These are phyloP conservation scores for Carallia brachiata DNA, from an alignment of 345 rosid species.

Conservation along the genomic window DNA sequence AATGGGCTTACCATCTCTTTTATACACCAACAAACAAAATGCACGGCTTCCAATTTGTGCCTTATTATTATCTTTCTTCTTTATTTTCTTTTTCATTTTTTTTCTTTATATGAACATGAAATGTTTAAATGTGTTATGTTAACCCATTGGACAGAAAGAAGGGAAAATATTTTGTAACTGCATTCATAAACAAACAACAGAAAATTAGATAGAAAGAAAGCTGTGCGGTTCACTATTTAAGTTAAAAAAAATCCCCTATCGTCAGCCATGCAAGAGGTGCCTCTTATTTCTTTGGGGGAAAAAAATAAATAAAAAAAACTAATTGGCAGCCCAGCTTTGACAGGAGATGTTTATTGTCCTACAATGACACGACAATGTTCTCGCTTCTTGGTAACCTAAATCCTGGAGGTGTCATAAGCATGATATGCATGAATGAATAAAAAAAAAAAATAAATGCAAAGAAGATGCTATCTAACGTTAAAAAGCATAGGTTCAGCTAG, in stretches of 20 bases:
- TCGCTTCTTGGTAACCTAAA: background rate
- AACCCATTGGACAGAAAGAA: no score
- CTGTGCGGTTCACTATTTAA: background rate
- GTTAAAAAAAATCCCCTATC: background rate
- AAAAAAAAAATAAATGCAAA: background rate
- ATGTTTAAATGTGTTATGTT: no score
- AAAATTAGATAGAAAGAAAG: background rate
- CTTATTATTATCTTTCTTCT: no score
- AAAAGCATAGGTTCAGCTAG: slow-evolving; percentile 11
- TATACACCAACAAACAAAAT: no score
- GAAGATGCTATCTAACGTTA: no score
- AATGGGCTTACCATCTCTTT: no score
- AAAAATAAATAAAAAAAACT: background rate
- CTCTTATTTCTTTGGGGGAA: no score
- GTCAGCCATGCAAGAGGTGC: background rate
- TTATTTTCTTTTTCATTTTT: no score
- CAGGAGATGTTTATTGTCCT: background rate
- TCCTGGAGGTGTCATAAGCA: background rate
- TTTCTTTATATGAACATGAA: no score
- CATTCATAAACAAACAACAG: background rate
- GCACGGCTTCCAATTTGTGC: no score
- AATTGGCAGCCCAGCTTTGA: background rate
- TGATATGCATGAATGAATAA: background rate
- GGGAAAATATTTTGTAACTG: no score
- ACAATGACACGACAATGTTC: background rate